A percentile compares a stretch with the other conserved stretches of the same genome.
Conservation (phyloP, 1,139 yeast genomes). For the Pichia sp. region DNA sequence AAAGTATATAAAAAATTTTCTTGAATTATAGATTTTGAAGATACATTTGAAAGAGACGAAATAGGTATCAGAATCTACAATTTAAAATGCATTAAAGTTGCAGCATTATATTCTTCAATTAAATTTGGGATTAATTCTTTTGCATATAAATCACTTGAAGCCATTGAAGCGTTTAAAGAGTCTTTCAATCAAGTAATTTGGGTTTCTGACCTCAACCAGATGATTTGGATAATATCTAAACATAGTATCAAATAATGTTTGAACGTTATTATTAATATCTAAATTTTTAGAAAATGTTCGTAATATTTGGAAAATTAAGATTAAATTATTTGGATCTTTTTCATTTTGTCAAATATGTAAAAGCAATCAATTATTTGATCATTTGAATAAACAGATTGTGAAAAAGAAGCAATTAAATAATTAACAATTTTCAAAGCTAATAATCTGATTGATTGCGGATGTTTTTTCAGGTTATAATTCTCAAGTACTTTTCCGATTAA, state of each 20-base stretch:
- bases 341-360: conserved; percentile 75
- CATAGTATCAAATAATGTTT: conserved; percentile 76
- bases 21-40: conserved; percentile 41
- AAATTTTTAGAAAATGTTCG: conserved; percentile 41
- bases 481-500: conserved; percentile 39
- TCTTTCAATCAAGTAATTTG: conserved; percentile 65
- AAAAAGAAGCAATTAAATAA: background rate
- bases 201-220: conserved; percentile 89
- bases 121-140: conserved; percentile 70
- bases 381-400: conserved; percentile 1
- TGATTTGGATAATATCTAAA: conserved; percentile 96
- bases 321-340: conserved; percentile 85
- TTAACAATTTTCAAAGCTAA: conserved; percentile 48
- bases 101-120: conserved; percentile 77
- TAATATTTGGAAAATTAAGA: conserved; percentile 62
- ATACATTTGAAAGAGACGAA: conserved; percentile 46
- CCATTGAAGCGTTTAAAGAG: conserved; percentile 52
- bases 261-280: conserved; percentile 35
- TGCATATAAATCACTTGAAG: conserved; percentile 61
- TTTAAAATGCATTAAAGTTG: conserved; percentile 63
- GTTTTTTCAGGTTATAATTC: conserved; percentile 53
- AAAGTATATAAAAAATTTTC: conserved; percentile 70
- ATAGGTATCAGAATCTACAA: conserved; percentile 68
- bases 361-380: conserved; percentile 45
- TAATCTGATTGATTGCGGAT: conserved; percentile 61